Evolutionary conservation across 371 early-diverging fungal species (phyloP).

Genomic region (Saksenaea vasiformis): DNA sequence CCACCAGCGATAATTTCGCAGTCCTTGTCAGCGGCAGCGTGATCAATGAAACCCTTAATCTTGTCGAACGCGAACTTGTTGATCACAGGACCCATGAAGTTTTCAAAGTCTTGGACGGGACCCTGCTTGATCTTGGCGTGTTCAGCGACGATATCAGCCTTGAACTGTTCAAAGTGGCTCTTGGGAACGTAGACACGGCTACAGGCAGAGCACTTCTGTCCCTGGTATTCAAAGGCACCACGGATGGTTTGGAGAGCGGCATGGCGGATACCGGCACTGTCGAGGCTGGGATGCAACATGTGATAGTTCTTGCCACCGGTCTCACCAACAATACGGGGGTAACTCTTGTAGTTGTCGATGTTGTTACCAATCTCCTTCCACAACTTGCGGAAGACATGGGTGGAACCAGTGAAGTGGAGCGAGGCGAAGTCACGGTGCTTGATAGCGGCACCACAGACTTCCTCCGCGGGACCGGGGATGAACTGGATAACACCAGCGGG

Average conservation of each 20-base stretch:
- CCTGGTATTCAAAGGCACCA: conserved; percentile 93
- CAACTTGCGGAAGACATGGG: conserved; percentile 90
- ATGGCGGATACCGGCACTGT: conserved; percentile 64
- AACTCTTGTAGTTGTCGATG: conserved; percentile 86
- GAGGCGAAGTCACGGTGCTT: conserved; percentile 89
- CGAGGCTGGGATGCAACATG: conserved; percentile 75
- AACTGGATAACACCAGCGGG: conserved; percentile 98
- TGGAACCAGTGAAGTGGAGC: conserved; percentile 97
- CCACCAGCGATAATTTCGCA: conserved; percentile 86
- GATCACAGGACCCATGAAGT: conserved; percentile 84
- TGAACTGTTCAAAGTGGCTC: conserved; percentile 78
- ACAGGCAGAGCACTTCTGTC: conserved; percentile 98
- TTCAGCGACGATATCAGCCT: conserved; percentile 62
- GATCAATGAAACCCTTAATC: conserved; percentile 88
- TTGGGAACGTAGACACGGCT: conserved; percentile 91
- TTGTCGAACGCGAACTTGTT: conserved; percentile 92
- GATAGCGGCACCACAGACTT: conserved; percentile 73
- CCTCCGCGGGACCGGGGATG: conserved; percentile 88
- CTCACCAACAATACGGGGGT: conserved; percentile 98
- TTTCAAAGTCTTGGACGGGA: conserved; percentile 77
- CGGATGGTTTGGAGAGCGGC: conserved; percentile 84
- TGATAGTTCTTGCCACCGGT: conserved; percentile 99
- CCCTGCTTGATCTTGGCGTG: conserved; percentile 84
- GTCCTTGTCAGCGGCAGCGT: conserved; percentile 62
- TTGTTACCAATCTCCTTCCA: conserved; percentile 93